A percentile compares a stretch with the other conserved stretches of the same genome.
phyloP scores from a whole-genome alignment of 768 basidiomycete species.

The Amanita fuliginea region DNA sequence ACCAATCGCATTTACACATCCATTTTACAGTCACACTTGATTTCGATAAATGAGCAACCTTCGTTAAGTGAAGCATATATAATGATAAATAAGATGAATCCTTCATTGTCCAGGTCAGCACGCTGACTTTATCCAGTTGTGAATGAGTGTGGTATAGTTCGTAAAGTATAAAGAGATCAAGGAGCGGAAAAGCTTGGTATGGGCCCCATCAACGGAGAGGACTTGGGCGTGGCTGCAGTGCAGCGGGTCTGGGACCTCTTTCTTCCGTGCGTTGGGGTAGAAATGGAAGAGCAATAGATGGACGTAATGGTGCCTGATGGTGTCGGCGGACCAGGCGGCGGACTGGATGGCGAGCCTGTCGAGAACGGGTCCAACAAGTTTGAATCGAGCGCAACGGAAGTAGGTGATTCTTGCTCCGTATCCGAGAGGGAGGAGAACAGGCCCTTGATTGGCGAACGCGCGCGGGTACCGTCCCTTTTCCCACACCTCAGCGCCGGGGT shows the following conservation, averaged over 20 bases:
- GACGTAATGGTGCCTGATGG: neutral
- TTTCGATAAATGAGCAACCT: neutral
- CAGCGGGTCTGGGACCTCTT: neutral
- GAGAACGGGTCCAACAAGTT: neutral
- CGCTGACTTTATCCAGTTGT: neutral
- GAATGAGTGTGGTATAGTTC: neutral
- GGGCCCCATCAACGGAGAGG: neutral
- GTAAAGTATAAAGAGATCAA: neutral
- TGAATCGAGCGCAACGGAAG: neutral
- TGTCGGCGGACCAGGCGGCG: too few relatives aligned
- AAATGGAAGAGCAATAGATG: neutral
- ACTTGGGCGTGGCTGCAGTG: neutral
- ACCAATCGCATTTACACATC: neutral
- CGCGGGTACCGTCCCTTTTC: conserved; percentile 14
- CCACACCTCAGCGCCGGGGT: neutral
- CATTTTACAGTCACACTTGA: too few relatives aligned
- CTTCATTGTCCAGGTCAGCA: neutral
- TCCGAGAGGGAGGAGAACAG: conserved; percentile 11
- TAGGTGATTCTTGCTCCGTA: neutral
- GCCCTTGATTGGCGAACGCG: conserved; percentile 20
- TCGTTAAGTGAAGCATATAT: too few relatives aligned
- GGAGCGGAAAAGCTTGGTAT: neutral
- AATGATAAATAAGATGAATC: neutral
- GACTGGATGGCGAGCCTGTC: neutral
- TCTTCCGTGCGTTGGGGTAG: neutral